Conservation (phyloP, 257 asterid genomes). For the Nicotiana sylvestris region DNA sequence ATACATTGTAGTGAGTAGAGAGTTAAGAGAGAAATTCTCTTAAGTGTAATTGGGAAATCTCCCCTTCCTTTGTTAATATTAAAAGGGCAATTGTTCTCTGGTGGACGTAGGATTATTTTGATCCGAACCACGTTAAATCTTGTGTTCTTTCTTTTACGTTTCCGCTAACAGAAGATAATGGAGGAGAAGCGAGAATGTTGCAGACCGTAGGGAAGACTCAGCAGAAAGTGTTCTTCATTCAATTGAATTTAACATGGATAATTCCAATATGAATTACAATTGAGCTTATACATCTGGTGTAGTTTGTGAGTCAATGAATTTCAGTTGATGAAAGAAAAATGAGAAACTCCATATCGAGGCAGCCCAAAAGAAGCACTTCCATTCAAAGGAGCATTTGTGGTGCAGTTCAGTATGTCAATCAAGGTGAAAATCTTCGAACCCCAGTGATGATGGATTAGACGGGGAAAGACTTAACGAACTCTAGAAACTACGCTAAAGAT, state of each 20-base stretch:
- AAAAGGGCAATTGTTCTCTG: too few relatives aligned
- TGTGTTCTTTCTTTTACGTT: too few relatives aligned
- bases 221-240: conserved; percentile 70
- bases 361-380: conserved; percentile 36
- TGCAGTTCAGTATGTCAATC: too few relatives aligned
- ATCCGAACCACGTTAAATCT: too few relatives aligned
- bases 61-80: too few relatives aligned
- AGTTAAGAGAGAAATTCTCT: too few relatives aligned
- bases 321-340: conserved; percentile 34
- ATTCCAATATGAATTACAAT: conserved; percentile 31
- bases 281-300: conserved; percentile 24
- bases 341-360: conserved; percentile 27
- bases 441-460: too few relatives aligned
- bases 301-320: conserved; percentile 20
- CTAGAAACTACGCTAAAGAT: conserved; percentile 39
- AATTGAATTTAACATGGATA: conserved; percentile 48
- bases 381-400: conserved; percentile 57
- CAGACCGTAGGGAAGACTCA: conserved; percentile 45
- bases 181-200: conserved; percentile 44
- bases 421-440: too few relatives aligned
- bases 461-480: too few relatives aligned
- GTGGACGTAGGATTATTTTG: too few relatives aligned
- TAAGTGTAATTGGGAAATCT: too few relatives aligned
- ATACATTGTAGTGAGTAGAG: too few relatives aligned
- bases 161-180: conserved; percentile 16